A percentile compares a stretch with the other conserved stretches of the same genome.
Evolutionary conservation across 768 basidiomycete species (phyloP).

Genomic region (Trametes elegans): DNA sequence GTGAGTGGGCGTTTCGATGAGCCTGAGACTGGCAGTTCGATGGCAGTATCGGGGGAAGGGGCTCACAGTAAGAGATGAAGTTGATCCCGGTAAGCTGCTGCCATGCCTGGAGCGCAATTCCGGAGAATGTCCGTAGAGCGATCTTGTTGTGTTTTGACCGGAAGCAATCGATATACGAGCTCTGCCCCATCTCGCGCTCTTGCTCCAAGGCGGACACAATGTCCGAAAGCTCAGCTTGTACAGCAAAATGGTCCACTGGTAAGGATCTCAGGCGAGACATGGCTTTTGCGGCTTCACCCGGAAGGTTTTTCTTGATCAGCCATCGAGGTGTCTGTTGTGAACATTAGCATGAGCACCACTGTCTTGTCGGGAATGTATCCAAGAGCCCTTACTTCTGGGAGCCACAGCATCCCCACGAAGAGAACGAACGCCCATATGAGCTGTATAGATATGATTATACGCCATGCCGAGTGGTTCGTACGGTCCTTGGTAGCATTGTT

Average conservation of each 20-base stretch:
- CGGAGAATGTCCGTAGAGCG: slow-evolving; percentile 68
- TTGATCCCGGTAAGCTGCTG: slow-evolving; percentile 82
- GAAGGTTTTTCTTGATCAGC: slow-evolving; percentile 59
- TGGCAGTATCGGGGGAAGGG: background rate
- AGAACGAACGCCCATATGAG: slow-evolving; percentile 77
- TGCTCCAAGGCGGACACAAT: slow-evolving; percentile 29
- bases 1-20: background rate
- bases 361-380: slow-evolving; percentile 4
- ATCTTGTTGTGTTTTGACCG: slow-evolving; percentile 50
- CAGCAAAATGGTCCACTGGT: slow-evolving; percentile 29
- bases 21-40: background rate
- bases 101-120: slow-evolving; percentile 72
- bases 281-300: slow-evolving; percentile 52
- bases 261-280: slow-evolving; percentile 42
- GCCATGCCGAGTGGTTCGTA: slow-evolving; percentile 49
- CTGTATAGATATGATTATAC: slow-evolving; percentile 71
- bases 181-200: slow-evolving; percentile 8
- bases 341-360: background rate
- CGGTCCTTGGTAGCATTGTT: slow-evolving; percentile 30
- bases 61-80: slow-evolving; percentile 50
- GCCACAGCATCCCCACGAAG: slow-evolving; percentile 61
- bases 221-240: slow-evolving; percentile 31
- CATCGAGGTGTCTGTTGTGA: slow-evolving; percentile 55
- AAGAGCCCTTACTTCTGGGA: slow-evolving; percentile 47
- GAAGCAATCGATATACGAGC: slow-evolving; percentile 30